Percentiles rank a stretch among this genome's conserved stretches.
phyloP scores from a whole-genome alignment of 306 rosid species.

The Cyclanthera cordifolia region DNA sequence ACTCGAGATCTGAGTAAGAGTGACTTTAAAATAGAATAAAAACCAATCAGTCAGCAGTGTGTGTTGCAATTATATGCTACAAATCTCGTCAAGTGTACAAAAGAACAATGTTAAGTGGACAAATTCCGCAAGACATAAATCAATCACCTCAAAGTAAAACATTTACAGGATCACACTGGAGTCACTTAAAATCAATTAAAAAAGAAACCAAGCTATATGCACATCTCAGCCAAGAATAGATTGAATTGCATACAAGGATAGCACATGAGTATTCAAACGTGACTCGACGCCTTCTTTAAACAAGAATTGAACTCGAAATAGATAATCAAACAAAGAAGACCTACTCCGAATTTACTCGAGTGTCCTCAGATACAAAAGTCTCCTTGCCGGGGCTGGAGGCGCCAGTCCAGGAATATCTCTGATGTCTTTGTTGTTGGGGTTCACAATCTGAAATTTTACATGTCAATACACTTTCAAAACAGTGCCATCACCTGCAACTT shows the following conservation, averaged over 20 bases:
- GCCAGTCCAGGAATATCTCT: constrained; percentile 92
- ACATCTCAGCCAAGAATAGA: constrained; percentile 46
- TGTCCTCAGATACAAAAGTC: constrained; percentile 59
- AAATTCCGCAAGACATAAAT: constrained; percentile 5
- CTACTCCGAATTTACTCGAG: constrained; percentile 22
- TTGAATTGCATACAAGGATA: constrained; percentile 11
- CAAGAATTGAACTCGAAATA: background rate
- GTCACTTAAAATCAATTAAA: background rate
- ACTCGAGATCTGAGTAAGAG: no score
- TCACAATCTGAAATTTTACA: constrained; percentile 50
- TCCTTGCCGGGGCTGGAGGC: constrained; percentile 81
- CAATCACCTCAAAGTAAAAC: background rate
- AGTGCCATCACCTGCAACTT: background rate
- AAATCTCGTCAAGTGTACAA: background rate
- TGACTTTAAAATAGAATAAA: background rate
- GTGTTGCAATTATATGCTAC: background rate
- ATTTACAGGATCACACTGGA: constrained; percentile 7
- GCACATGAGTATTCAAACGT: constrained; percentile 16
- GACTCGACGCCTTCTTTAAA: constrained; percentile 20
- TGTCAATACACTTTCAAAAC: background rate
- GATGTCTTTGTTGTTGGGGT: constrained; percentile 71
- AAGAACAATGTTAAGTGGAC: background rate
- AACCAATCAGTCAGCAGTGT: background rate
- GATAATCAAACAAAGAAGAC: constrained; percentile 21
- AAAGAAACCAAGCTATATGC: constrained; percentile 36